phyloP scores from a whole-genome alignment of 306 rosid species.

The Purshia tridentata region DNA sequence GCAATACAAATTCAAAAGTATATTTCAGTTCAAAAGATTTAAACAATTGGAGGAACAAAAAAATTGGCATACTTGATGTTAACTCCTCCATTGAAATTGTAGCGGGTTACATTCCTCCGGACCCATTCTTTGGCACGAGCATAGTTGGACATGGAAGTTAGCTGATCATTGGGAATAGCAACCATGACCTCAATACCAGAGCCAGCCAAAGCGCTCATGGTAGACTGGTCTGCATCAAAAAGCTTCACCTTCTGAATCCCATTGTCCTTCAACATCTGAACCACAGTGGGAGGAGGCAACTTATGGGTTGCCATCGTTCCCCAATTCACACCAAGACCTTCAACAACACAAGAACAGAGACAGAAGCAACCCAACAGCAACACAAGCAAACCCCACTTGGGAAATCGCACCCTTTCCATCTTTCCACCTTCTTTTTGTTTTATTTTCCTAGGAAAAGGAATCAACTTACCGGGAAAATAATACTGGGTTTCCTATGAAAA shows the following conservation, averaged over 20 bases:
- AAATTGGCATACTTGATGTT: slow-evolving; percentile 62
- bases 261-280: slow-evolving; percentile 79
- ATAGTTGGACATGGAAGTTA: slow-evolving; percentile 55
- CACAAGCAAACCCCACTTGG: slow-evolving; percentile 35
- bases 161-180: slow-evolving; percentile 92
- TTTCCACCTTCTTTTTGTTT: not conserved
- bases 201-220: slow-evolving; percentile 84
- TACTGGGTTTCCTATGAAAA: slow-evolving; percentile 2
- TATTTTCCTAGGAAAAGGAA: not conserved
- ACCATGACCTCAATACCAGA: slow-evolving; percentile 84
- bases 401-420: slow-evolving; percentile 40
- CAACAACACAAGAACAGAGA: slow-evolving; percentile 31
- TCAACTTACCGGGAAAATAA: slow-evolving; percentile 2
- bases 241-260: slow-evolving; percentile 91
- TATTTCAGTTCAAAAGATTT: not conserved
- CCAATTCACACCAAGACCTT: slow-evolving; percentile 95
- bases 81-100: slow-evolving; percentile 79
- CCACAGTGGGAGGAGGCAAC: slow-evolving; percentile 72
- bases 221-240: slow-evolving; percentile 69
- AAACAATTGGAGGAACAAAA: not conserved
- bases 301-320: slow-evolving; percentile 82
- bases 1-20: too few relatives aligned
- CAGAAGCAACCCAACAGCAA: slow-evolving; percentile 33
- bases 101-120: slow-evolving; percentile 64
- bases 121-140: slow-evolving; percentile 79